Evolutionary conservation across 129 eudicot genomes (phyloP).

Genomic region (Apium graveolens): DNA sequence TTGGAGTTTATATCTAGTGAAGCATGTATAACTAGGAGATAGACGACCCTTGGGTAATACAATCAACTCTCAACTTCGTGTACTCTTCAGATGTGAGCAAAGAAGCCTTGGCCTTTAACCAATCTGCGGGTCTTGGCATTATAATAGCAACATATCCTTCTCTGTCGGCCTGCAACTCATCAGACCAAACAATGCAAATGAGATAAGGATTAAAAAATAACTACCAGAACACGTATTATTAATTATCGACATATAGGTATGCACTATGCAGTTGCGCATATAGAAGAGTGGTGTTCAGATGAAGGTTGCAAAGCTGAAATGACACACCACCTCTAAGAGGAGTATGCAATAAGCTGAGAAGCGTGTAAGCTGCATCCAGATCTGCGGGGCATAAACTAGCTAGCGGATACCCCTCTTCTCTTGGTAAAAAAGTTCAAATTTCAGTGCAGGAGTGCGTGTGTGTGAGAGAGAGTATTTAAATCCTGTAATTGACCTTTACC

Average conservation of each 20-base stretch:
- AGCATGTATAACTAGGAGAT: background rate
- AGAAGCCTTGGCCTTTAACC: slow-evolving; percentile 73
- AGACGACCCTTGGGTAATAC: background rate
- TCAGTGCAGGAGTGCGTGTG: background rate
- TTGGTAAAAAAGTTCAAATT: background rate
- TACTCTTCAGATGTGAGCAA: slow-evolving; percentile 59
- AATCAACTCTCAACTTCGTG: slow-evolving; percentile 48
- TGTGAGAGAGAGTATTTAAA: background rate
- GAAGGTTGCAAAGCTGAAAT: background rate
- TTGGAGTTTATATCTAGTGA: background rate
- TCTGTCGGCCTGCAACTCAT: slow-evolving; percentile 64
- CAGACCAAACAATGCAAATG: slow-evolving; percentile 13
- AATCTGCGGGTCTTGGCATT: slow-evolving; percentile 84
- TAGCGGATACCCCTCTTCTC: background rate
- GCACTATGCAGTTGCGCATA: background rate
- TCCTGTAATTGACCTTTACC: background rate
- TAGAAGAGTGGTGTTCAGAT: background rate
- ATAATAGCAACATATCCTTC: slow-evolving; percentile 90
- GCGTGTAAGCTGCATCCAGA: background rate
- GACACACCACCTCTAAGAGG: background rate
- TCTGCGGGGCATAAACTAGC: background rate
- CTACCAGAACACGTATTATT: background rate
- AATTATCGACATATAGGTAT: background rate
- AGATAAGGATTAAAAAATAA: background rate
- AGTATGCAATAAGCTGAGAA: background rate